Evolutionary conservation across 345 rosid genomes (phyloP), one percentile per base, ranked within the genome.

Genomic region (Dipteronia sinensis): DNA sequence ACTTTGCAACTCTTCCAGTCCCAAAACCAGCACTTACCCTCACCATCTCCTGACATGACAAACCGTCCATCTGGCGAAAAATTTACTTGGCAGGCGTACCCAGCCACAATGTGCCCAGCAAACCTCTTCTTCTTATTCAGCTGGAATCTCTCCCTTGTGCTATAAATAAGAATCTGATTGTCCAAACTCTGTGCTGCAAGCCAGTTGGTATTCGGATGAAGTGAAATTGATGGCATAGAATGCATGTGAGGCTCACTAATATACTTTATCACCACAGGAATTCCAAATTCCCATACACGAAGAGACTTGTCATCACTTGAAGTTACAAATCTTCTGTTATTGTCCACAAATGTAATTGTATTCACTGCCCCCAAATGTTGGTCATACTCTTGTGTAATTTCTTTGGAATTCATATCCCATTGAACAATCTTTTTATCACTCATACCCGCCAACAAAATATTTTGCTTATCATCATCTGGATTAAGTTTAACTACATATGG

Each of bases 221-320:
- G 90, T 1, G 98, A 76, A 75, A 96, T 94, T 0, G 98, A 82
- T 46, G 99, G 99, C 99, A 96, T 96, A 40, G 99, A 96, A 79
- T 96, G 99, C 99, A 96, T 94, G 74, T 96, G 99, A 46, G 99
- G 99, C 86, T 96, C 98, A 76, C 99, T 96, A 16, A 96, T 94
- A 83, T 96, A 96, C 90, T 96, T 96, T 63, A 96, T 90, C 72
- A 96, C 99, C 80, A 94, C 99, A 6, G 99, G 99, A 67, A 96
- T 94, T 74, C 99, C 98, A 44, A 90, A 96, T 77, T 96, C 99
- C 99, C 99, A 96, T 12, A 96, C 97, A 40, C 99, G 97, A 62
- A 96, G 98, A 44, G 98, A 94, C 63, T 96, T 96, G 85, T 96
- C 99, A 86, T 96, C 99, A 29, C 99, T 96, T 0, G 99, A 96